Percentiles rank a stretch among this genome's conserved stretches.
phyloP scores from a whole-genome alignment of 257 asterid species.

The Agastache rugosa region DNA sequence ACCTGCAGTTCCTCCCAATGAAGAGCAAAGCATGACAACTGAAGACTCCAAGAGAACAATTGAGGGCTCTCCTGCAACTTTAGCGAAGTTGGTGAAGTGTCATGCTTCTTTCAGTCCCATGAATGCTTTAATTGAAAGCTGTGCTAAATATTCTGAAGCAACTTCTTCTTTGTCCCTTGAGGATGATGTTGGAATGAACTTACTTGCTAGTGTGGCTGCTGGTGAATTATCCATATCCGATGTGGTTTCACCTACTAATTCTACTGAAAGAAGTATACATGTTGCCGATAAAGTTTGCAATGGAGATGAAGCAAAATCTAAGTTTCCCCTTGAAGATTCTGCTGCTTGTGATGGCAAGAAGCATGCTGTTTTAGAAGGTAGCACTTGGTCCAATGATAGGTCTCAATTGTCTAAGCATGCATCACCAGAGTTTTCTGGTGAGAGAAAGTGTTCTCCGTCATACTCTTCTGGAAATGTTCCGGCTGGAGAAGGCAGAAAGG shows the following conservation, averaged over 20 bases:
- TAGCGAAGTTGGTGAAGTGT: too few species aligned
- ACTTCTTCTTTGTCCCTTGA: conserved; percentile 60
- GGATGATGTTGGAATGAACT: conserved; percentile 92
- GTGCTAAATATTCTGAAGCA: conserved; percentile 80
- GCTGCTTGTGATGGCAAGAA: conserved; percentile 38
- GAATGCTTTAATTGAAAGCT: conserved; percentile 91
- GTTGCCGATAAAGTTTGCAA: conserved; percentile 49
- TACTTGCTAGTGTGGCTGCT: conserved; percentile 96
- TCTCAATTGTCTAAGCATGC: conserved; percentile 36
- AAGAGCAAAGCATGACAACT: background rate
- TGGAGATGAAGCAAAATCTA: conserved; percentile 58
- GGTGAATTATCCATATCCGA: conserved; percentile 76
- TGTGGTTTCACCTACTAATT: conserved; percentile 57
- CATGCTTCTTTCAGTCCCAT: conserved; percentile 61
- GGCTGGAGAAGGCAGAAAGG: conserved; percentile 29
- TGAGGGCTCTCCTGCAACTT: too few species aligned
- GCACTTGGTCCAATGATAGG: conserved; percentile 43
- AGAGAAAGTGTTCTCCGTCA: conserved; percentile 36
- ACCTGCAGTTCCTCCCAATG: background rate
- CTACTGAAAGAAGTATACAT: conserved; percentile 56
- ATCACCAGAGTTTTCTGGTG: conserved; percentile 38
- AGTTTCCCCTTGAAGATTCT: conserved; percentile 43
- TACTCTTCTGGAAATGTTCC: conserved; percentile 32
- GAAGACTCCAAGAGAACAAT: background rate
- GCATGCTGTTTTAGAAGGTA: conserved; percentile 35